Evolutionary conservation across 805 yeast genomes (phyloP).

Genomic region (Dipodascus geniculatus): DNA sequence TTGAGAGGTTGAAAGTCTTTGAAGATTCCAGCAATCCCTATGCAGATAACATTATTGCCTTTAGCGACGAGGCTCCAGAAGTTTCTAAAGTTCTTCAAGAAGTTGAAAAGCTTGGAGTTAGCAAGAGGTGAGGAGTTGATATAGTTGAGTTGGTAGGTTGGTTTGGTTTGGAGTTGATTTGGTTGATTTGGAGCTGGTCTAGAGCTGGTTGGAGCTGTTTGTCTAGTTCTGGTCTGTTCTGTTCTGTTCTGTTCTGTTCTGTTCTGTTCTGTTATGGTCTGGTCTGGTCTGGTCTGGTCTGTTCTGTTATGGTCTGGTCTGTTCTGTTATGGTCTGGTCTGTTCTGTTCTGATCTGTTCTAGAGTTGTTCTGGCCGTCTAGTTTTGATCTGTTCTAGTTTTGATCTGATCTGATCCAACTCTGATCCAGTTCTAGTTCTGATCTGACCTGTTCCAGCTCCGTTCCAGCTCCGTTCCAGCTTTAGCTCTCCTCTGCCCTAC

Average conservation of each 20-base stretch:
- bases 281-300: too few species aligned
- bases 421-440: not conserved
- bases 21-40: slow-evolving; percentile 89
- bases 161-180: not conserved
- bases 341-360: too few species aligned
- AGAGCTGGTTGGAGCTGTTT: too few species aligned
- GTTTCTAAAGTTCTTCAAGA: slow-evolving; percentile 1
- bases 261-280: too few species aligned
- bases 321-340: too few species aligned
- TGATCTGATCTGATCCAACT: too few species aligned
- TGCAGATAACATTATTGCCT: slow-evolving; percentile 69
- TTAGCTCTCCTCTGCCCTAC: not conserved
- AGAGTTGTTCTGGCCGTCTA: too few species aligned
- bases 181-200: not conserved
- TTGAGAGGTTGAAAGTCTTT: slow-evolving; percentile 73
- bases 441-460: too few species aligned
- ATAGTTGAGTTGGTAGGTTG: not conserved
- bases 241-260: not conserved
- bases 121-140: too few species aligned
- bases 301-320: too few species aligned
- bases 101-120: not conserved
- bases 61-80: slow-evolving; percentile 59
- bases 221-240: not conserved
- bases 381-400: too few species aligned
- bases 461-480: not conserved